Base-by-base conservation (phyloP, 805 yeast species). In the Pichia occidentalis region DNA sequence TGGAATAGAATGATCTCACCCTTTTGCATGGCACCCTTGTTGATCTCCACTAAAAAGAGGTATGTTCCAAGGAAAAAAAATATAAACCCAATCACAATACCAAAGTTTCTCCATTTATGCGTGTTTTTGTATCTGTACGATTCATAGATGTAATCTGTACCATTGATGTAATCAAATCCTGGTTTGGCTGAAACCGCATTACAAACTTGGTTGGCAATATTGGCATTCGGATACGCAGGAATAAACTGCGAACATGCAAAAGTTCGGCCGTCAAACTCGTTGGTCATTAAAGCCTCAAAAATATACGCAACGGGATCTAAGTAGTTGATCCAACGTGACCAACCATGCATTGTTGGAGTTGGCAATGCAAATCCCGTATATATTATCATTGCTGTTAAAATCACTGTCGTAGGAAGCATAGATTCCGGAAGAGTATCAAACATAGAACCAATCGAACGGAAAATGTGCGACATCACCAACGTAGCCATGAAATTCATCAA, bases 71-170 rank as follows among this genome's bases (percentile, higher is more conserved):
- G 64, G 59, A 81, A 77, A 56, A 75, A 67, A 30, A 78, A 40
- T 18, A 61, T 58, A 52, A 70, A 83, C 1, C 68, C 85, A 43
- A 77, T 34, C 27, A 67, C 57, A 46, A 84, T 79, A 55, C 88
- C 95, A 45, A 79, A 71, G 54, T 85, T 81, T 63, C 95, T 75
- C 95, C 95, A 85, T 37, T 72, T 71, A 58, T 85, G 83, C 18
- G 59, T 42, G 49, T 65, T 68, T 31, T 52, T 56, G 63, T 79
- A 85, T 29, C 59, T 53, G 59, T 57, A 85, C 12, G 78, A 56
- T 11, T 47, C 57, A 19, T 34, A 42, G 39, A 85, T 46, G 51
- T 80, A 85, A 24, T 56, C 59, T 46, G 77, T 74, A 48, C 95
- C 95, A 23, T 57, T 50, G 32, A 85, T 84, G 34, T 46, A 46